Percentiles rank a stretch among this genome's conserved stretches.
Conservation (phyloP, 805 yeast genomes). For the Nakazawaea pomicola region DNA sequence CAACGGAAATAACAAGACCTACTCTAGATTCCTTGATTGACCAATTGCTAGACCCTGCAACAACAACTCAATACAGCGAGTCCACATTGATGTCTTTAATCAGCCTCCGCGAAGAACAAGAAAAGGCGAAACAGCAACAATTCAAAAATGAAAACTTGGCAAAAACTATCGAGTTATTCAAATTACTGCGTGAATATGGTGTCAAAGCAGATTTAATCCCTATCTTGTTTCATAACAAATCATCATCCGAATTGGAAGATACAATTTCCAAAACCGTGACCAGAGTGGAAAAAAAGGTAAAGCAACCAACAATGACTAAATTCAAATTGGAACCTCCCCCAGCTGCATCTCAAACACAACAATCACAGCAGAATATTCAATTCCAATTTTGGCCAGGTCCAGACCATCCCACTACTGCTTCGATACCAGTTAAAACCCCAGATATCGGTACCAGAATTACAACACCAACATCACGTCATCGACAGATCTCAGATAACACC, state of each 20-base stretch:
- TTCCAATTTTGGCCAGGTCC: slow-evolving; percentile 33
- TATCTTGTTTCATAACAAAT: slow-evolving; percentile 14
- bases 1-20: too few relatives aligned
- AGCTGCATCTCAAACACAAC: slow-evolving; percentile 8
- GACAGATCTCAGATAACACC: too few relatives aligned
- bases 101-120: slow-evolving; percentile 35
- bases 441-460: too few relatives aligned
- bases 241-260: background rate
- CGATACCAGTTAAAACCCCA: too few relatives aligned
- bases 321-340: background rate
- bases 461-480: too few relatives aligned
- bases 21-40: too few relatives aligned
- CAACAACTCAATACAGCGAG: slow-evolving; percentile 18
- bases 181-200: slow-evolving; percentile 20
- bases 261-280: too few relatives aligned
- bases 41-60: too few relatives aligned
- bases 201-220: slow-evolving; percentile 23
- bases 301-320: background rate
- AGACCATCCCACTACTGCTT: too few relatives aligned
- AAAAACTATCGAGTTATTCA: slow-evolving; percentile 32
- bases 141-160: slow-evolving; percentile 27
- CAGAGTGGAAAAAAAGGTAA: too few relatives aligned
- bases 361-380: slow-evolving; percentile 22
- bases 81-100: slow-evolving; percentile 34
- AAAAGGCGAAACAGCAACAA: slow-evolving; percentile 34